Conservation (phyloP, 371 early-diverging fungal species). For the Mucor circinelloides region DNA sequence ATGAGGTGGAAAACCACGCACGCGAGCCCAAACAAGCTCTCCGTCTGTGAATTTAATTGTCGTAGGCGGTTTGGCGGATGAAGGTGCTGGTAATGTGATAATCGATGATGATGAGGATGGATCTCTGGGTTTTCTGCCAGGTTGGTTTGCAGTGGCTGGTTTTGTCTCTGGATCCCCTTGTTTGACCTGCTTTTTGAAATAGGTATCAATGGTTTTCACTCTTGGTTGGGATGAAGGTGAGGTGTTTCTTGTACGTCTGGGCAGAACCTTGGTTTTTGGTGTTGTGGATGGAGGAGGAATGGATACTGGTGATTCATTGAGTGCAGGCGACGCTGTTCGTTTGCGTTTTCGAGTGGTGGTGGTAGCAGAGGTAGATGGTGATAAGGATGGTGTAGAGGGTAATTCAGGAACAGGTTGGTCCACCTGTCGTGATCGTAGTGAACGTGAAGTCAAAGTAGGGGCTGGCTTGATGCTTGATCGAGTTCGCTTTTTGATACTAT, state of each 20-base stretch:
- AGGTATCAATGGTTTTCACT: neutral
- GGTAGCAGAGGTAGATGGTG: neutral
- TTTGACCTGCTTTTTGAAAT: neutral
- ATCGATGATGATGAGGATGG: neutral
- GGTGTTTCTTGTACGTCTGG: neutral
- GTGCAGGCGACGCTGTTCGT: neutral
- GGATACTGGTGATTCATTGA: neutral
- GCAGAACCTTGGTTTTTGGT: neutral
- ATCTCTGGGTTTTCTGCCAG: neutral
- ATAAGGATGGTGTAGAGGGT: neutral
- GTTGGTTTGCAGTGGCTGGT: neutral
- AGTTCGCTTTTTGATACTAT: neutral
- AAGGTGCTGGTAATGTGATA: neutral
- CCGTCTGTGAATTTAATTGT: slow-evolving; percentile 2
- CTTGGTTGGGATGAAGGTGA: neutral
- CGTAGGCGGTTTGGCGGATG: neutral
- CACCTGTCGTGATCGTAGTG: neutral
- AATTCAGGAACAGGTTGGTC: neutral
- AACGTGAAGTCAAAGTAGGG: neutral
- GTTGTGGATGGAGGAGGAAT: neutral
- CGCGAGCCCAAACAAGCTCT: slow-evolving; percentile 50
- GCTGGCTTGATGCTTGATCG: neutral
- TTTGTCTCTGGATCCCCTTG: neutral
- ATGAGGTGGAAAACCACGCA: slow-evolving; percentile 48
- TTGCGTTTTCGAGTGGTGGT: neutral